Percentiles rank a stretch among this genome's conserved stretches.
These are phyloP conservation scores for Phytophthora foliorum DNA, from an alignment of 352 stramenopile genomes.

Conservation along the genomic window DNA sequence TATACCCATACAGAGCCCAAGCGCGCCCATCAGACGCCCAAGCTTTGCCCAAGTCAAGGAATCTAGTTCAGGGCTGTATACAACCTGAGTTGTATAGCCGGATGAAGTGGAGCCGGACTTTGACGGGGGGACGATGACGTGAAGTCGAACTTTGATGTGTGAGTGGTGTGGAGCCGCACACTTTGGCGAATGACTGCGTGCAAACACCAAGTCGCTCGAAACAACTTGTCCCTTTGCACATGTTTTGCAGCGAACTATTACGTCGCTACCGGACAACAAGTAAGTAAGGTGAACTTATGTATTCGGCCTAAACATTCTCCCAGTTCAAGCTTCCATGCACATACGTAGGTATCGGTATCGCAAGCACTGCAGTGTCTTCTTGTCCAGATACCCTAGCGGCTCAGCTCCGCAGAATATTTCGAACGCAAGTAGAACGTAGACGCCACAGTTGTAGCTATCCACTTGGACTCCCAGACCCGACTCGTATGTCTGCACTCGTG, in stretches of 20 bases:
- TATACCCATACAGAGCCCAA: neutral
- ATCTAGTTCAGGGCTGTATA: conserved; percentile 1
- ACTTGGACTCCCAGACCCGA: conserved; percentile 9
- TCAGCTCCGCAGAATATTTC: conserved; percentile 7
- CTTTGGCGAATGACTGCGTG: too few species aligned
- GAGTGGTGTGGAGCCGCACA: too few species aligned
- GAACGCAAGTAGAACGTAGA: conserved; percentile 23
- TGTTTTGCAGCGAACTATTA: too few species aligned
- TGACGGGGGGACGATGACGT: neutral
- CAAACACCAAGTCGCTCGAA: too few species aligned
- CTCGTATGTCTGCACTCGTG: neutral
- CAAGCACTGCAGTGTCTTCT: neutral
- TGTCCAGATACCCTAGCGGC: neutral
- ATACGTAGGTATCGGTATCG: conserved; percentile 6
- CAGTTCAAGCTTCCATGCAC: neutral
- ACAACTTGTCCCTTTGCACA: too few species aligned
- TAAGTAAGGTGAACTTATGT: neutral
- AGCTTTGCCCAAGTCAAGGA: neutral
- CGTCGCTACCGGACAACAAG: too few species aligned
- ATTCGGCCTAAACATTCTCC: neutral
- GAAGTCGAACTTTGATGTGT: neutral
- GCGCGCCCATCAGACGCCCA: neutral
- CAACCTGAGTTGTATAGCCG: conserved; percentile 4
- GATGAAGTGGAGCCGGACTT: neutral
- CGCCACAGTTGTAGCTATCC: conserved; percentile 23